phyloP scores from a whole-genome alignment of 441 rosid species.

The Pelargonium fulgidum region DNA sequence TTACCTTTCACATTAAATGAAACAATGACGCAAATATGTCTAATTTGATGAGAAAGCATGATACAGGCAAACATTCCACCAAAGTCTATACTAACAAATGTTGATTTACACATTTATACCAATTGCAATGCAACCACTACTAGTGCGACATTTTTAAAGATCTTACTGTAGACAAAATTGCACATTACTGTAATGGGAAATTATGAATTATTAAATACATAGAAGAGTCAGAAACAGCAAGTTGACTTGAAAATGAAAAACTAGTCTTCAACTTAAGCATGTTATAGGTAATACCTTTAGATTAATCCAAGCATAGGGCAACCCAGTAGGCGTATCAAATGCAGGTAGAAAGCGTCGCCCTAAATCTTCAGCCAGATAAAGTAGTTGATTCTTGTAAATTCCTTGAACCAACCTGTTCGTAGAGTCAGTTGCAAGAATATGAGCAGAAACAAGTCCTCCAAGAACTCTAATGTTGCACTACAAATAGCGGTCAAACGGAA shows the following conservation, averaged over 20 bases:
- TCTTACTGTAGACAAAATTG: not conserved
- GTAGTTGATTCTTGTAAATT: conserved; percentile 53
- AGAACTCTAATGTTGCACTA: conserved; percentile 97
- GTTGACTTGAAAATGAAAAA: not conserved
- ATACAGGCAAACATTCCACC: not conserved
- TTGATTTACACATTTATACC: not conserved
- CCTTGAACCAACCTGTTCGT: conserved; percentile 66
- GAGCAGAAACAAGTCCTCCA: conserved; percentile 98
- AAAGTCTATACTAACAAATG: not conserved
- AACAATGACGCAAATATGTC: not conserved
- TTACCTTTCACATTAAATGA: no score
- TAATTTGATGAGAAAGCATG: not conserved
- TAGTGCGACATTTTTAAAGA: not conserved
- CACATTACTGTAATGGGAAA: no score
- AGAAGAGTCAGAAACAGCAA: no score
- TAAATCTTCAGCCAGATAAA: conserved; percentile 51
- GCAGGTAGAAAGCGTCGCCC: conserved; percentile 59
- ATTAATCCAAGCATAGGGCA: conserved; percentile 93
- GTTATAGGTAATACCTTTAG: conserved; percentile 53
- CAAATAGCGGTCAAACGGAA: conserved; percentile 34
- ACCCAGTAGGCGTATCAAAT: conserved; percentile 56
- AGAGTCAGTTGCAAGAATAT: conserved; percentile 89
- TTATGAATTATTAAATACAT: no score
- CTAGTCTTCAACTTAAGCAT: conserved; percentile 16
- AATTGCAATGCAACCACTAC: not conserved